Percentiles rank a stretch among this genome's conserved stretches.
phyloP scores from a whole-genome alignment of 1,284 basidiomycete genomes.

The Heliocybe sulcata region DNA sequence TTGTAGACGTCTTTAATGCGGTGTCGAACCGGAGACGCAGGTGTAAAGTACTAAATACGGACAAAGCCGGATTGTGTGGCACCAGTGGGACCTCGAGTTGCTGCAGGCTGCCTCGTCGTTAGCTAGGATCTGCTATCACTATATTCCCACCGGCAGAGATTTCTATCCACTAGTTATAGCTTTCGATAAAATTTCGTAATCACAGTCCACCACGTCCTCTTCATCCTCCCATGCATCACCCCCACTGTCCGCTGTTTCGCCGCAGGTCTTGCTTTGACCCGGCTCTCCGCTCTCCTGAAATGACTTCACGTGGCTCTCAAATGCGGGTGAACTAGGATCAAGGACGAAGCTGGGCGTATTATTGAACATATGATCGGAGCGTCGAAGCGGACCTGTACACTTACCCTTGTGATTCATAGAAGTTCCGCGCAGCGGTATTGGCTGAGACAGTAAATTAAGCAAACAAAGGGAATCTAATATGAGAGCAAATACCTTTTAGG shows the following conservation, averaged over 20 bases:
- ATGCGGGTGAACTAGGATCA: constrained; percentile 50
- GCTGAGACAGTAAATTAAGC: constrained; percentile 25
- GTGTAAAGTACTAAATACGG: neutral
- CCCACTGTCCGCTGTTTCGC: constrained; percentile 11
- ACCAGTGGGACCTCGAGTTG: too few species aligned
- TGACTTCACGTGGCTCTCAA: constrained; percentile 9
- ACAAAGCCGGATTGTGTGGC: constrained; percentile 1
- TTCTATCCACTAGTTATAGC: constrained; percentile 6
- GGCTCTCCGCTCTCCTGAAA: neutral
- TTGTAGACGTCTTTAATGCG: neutral
- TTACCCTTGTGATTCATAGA: constrained; percentile 55
- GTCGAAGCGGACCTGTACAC: constrained; percentile 5
- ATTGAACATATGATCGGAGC: neutral
- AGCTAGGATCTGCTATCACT: neutral
- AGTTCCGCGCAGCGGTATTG: constrained; percentile 43
- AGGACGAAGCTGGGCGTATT: constrained; percentile 36
- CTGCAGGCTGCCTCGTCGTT: neutral
- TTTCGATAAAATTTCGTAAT: constrained; percentile 55
- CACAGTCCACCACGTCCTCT: constrained; percentile 27
- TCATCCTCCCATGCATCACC: constrained; percentile 20
- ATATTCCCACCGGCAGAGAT: neutral
- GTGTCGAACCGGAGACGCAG: neutral
- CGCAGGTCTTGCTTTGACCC: neutral
- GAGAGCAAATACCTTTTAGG: constrained; percentile 42
- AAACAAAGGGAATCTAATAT: neutral